Percentiles rank a stretch among this genome's conserved stretches.
Evolutionary conservation across 306 rosid species (phyloP).

Genomic region (Rosa chinensis): DNA sequence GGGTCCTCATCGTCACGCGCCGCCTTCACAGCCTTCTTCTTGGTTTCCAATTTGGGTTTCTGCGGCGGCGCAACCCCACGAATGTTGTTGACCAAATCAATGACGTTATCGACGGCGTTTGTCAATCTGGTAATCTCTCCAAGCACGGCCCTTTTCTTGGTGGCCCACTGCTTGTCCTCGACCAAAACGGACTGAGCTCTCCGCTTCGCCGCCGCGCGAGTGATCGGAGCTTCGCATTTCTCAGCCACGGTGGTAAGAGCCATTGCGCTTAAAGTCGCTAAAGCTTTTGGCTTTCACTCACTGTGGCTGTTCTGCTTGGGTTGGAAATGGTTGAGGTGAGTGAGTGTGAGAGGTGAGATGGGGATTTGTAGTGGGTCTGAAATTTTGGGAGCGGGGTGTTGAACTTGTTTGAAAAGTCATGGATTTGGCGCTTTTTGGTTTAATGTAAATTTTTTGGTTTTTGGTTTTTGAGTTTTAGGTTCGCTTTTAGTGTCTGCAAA

Average conservation of each 20-base stretch:
- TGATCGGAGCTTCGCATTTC: conserved; percentile 28
- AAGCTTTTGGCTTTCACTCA: not conserved
- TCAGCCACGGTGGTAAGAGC: conserved; percentile 30
- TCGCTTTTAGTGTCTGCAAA: not conserved
- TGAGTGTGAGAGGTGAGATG: not conserved
- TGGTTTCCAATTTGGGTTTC: conserved; percentile 23
- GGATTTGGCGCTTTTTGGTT: conserved; percentile 18
- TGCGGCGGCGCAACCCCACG: conserved; percentile 15
- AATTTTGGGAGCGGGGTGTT: conserved; percentile 29
- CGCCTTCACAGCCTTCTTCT: conserved; percentile 5
- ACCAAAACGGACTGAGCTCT: conserved; percentile 47
- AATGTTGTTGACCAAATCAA: not conserved
- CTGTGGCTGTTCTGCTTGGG: not conserved
- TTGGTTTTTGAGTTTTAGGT: not conserved
- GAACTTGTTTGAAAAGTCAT: not conserved
- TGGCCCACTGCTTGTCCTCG: conserved; percentile 24
- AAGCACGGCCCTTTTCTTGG: conserved; percentile 62
- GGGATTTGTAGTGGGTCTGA: conserved; percentile 25
- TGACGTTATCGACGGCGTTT: conserved; percentile 18
- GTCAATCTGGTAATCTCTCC: conserved; percentile 60
- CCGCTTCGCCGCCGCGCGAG: conserved; percentile 64
- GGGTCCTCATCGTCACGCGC: conserved; percentile 44
- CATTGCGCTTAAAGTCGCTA: not conserved
- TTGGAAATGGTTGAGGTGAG: not conserved
- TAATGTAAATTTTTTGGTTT: not conserved